A percentile compares a stretch with the other conserved stretches of the same genome.
These are phyloP conservation scores for Solanum acaule DNA, from an alignment of 257 asterid species.

Conservation along the genomic window DNA sequence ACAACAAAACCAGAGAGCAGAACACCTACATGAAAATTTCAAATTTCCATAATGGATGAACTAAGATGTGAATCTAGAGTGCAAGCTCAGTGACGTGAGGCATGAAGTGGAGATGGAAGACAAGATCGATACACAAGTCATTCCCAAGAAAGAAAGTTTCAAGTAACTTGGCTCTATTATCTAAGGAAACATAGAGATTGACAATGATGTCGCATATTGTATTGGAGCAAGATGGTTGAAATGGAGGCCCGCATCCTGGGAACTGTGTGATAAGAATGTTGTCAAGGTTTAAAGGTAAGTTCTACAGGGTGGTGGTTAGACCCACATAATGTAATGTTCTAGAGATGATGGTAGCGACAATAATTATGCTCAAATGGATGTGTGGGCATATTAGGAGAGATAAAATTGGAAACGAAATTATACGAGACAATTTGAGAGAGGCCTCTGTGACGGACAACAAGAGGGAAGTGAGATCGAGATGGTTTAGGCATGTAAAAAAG, in stretches of 20 bases:
- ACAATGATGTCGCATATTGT: background rate
- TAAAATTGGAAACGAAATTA: background rate
- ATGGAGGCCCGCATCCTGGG: background rate
- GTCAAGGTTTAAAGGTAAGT: background rate
- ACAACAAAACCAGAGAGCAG: background rate
- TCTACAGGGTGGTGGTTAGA: background rate
- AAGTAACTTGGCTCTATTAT: background rate
- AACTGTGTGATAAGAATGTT: background rate
- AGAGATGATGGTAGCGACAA: background rate
- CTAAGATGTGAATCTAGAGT: background rate
- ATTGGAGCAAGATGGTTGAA: background rate
- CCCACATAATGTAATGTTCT: background rate
- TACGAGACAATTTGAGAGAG: background rate
- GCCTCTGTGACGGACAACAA: background rate
- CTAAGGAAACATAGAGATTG: background rate
- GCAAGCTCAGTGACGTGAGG: background rate
- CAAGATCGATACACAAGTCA: background rate
- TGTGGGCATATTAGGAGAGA: background rate
- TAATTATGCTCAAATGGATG: background rate
- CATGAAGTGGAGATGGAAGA: background rate
- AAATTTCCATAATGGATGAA: background rate
- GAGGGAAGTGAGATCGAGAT: background rate
- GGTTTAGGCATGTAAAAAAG: background rate
- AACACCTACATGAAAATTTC: background rate
- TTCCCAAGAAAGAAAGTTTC: background rate